Evolutionary conservation across 2,329 filamentous ascomycete species (phyloP), one percentile per base, ranked within the genome.

Genomic region (Xylaria multiplex): DNA sequence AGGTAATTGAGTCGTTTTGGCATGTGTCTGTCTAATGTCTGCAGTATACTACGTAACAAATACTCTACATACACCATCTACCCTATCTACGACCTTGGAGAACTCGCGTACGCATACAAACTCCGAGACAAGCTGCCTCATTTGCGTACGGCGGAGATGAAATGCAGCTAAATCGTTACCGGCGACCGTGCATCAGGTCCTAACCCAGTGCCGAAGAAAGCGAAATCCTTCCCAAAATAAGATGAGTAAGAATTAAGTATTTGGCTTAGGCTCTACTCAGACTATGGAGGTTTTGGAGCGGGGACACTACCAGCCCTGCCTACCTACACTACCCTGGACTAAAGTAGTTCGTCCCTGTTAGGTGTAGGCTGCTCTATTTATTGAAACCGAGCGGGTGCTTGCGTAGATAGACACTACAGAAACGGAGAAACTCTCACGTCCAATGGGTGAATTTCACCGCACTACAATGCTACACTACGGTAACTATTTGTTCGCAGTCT

Each of bases 181-280:
- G 22, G n/a, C 27, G 27, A 5, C 35, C 35, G 11, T 37, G 42
- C 54, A n/a, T 35, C 16, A 8, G 27, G 27, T 30, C 24, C 54
- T 27, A 4, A 35, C 32, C 40, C 42, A 46, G 14, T 57, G 42
- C 54, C 54, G 54, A 45, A 43, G 55, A 11, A 40, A 14, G 9
- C 37, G 9, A 40, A 40, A 11, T 40, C 11, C 13, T 14, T 40
- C 24, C 3, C 24, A 9, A 49, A 30, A 30, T 40, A 55, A 30
- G 60, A 57, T 57, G 60, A 62, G 60, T 62, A 56, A 62, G 46
- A 62, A 22, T 50, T 11, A n/a, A 9, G 35, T 22, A 35, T n/a
- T 22, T 37, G 13, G 37, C 37, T 11, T 22, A 48, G 45, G 24
- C 22, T 11, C 5, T 13, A 3, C 45, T 14, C 27, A 40, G 42